phyloP scores from a whole-genome alignment of 768 basidiomycete species.

The Phlegmacium glaucopus region DNA sequence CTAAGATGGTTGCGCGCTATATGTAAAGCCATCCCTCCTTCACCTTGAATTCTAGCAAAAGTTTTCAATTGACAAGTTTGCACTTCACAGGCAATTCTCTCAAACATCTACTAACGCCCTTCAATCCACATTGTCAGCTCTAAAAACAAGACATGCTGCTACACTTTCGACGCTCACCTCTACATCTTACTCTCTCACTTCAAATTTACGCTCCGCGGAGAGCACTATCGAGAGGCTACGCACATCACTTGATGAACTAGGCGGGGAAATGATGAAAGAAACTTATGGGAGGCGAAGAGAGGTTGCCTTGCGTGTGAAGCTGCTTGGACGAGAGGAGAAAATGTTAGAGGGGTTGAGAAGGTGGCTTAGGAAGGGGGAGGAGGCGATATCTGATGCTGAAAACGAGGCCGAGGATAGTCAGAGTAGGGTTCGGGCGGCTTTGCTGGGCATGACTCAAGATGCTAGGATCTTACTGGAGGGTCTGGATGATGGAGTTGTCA shows the following conservation, averaged over 20 bases:
- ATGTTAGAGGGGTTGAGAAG: constrained; percentile 26
- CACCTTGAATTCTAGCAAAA: not conserved
- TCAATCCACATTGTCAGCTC: constrained; percentile 53
- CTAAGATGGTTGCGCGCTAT: constrained; percentile 81
- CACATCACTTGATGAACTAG: constrained; percentile 61
- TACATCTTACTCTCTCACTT: constrained; percentile 43
- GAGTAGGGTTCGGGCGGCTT: not conserved
- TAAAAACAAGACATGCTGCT: constrained; percentile 61
- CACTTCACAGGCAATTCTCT: constrained; percentile 67
- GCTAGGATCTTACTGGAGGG: constrained; percentile 23
- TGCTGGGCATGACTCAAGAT: constrained; percentile 22
- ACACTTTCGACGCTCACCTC: constrained; percentile 54
- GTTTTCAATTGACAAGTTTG: not conserved
- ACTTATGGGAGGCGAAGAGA: constrained; percentile 71
- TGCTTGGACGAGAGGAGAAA: constrained; percentile 51
- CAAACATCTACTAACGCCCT: constrained; percentile 68
- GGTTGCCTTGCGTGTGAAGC: constrained; percentile 56
- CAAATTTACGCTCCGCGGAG: constrained; percentile 41
- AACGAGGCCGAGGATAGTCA: constrained; percentile 7
- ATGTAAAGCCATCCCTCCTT: constrained; percentile 48
- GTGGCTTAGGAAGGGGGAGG: constrained; percentile 25
- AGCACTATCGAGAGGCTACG: constrained; percentile 48
- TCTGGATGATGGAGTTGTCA: constrained; percentile 20
- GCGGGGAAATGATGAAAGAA: constrained; percentile 68
- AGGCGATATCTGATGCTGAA: constrained; percentile 25